Percentiles rank a stretch among this genome's conserved stretches.
These are phyloP conservation scores for Candida parachauliodes DNA, from an alignment of 805 yeast species.

Conservation along the genomic window DNA sequence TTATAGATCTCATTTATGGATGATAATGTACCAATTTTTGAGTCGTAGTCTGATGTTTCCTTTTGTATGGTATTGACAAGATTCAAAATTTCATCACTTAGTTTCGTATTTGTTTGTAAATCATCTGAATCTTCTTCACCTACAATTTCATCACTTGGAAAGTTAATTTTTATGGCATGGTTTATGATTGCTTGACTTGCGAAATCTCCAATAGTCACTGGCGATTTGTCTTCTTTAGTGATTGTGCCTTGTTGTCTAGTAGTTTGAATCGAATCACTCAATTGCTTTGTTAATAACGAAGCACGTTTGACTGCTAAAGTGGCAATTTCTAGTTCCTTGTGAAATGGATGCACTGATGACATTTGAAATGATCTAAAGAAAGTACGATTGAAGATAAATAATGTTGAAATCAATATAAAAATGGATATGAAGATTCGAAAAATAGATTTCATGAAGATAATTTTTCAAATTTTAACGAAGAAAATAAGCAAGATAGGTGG, in stretches of 20 bases:
- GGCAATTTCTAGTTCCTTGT: conserved; percentile 73
- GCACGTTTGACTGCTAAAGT: conserved; percentile 90
- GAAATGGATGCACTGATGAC: conserved; percentile 35
- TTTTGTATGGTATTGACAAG: conserved; percentile 55
- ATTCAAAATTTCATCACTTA: conserved; percentile 54
- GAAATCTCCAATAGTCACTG: conserved; percentile 95
- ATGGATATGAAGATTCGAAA: no score
- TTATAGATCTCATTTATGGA: conserved; percentile 50
- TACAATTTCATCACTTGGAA: conserved; percentile 82
- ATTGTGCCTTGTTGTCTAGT: conserved; percentile 52
- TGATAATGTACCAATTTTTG: conserved; percentile 39
- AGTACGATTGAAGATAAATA: not conserved
- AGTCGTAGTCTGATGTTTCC: conserved; percentile 30
- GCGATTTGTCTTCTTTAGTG: conserved; percentile 84
- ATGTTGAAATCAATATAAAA: conserved; percentile 4
- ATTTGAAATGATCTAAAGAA: not conserved
- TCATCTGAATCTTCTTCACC: conserved; percentile 90
- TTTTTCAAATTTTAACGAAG: no score
- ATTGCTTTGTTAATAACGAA: conserved; percentile 63
- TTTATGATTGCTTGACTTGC: conserved; percentile 94
- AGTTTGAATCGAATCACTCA: conserved; percentile 52
- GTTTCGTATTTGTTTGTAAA: conserved; percentile 43
- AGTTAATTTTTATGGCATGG: conserved; percentile 71
- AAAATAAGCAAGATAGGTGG: not conserved
- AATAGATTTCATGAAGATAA: not conserved